Evolutionary conservation across 345 rosid species (phyloP).

Genomic region (Combretum micranthum): DNA sequence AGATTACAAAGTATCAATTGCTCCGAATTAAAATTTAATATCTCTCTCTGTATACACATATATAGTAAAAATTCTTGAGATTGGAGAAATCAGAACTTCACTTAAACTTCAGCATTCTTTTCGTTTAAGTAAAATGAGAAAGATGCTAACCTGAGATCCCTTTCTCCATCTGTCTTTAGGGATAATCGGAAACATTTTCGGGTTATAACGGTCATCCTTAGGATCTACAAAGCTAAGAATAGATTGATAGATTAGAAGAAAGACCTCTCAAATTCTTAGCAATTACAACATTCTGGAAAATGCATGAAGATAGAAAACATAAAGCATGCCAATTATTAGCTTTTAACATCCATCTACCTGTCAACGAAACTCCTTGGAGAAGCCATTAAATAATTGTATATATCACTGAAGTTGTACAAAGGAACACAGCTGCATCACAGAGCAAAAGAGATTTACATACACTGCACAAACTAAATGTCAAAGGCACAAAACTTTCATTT

Average conservation of each 20-base stretch:
- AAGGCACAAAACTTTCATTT: no score
- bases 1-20: neutral
- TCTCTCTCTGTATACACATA: no score
- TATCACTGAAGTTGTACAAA: conserved; percentile 73
- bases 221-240: conserved; percentile 59
- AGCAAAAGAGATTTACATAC: conserved; percentile 4
- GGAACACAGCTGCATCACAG: conserved; percentile 79
- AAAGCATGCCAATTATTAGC: conserved; percentile 27
- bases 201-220: conserved; percentile 66
- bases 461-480: neutral
- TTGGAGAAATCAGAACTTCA: neutral
- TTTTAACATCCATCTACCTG: conserved; percentile 60
- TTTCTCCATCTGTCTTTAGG: conserved; percentile 69
- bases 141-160: conserved; percentile 70
- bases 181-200: conserved; percentile 63
- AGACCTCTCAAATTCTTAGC: no score
- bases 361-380: conserved; percentile 85
- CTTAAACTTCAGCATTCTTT: neutral
- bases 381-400: conserved; percentile 68
- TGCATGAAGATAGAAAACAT: conserved; percentile 2
- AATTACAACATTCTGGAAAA: no score
- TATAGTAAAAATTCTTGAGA: no score
- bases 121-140: no score
- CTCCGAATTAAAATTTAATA: neutral
- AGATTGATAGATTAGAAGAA: conserved; percentile 2